Conservation (phyloP, 2,329 filamentous ascomycete species). For the Aureobasidium lini region DNA sequence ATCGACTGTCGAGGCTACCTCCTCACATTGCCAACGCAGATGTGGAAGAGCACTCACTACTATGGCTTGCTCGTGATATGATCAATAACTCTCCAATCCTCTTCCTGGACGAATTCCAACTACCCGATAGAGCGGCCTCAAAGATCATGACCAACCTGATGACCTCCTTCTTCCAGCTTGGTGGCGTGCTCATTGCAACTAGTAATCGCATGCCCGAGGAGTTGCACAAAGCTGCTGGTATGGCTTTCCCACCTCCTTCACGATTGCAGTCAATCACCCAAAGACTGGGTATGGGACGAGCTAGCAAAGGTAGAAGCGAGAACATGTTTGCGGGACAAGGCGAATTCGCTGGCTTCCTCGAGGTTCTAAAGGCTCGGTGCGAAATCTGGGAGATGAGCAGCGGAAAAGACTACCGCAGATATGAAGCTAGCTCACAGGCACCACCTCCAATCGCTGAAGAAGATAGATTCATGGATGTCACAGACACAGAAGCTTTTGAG, state of each 20-base stretch:
- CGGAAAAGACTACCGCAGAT: constrained; percentile 59
- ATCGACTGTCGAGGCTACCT: constrained; percentile 21
- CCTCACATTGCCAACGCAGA: constrained; percentile 16
- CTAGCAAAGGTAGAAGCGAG: constrained; percentile 31
- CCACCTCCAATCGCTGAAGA: constrained; percentile 12
- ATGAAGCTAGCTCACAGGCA: constrained; percentile 37
- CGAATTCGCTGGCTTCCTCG: constrained; percentile 69
- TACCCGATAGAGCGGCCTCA: constrained; percentile 68
- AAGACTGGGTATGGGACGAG: constrained; percentile 36
- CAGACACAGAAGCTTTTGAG: constrained; percentile 9
- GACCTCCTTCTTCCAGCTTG: constrained; percentile 72
- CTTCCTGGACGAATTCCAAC: constrained; percentile 77
- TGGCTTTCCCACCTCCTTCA: constrained; percentile 53
- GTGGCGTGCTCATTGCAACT: constrained; percentile 71
- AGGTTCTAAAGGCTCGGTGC: constrained; percentile 68
- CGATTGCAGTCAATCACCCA: constrained; percentile 45
- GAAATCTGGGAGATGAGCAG: constrained; percentile 82
- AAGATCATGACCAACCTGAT: constrained; percentile 75
- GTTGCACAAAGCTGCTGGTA: constrained; percentile 64
- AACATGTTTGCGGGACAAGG: constrained; percentile 54
- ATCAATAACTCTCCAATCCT: constrained; percentile 67
- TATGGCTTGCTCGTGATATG: constrained; percentile 69
- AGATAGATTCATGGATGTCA: constrained; percentile 15
- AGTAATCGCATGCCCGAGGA: constrained; percentile 82
- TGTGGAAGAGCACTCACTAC: constrained; percentile 57